phyloP scores from a whole-genome alignment of 1,284 basidiomycete species.

The Microbotryum silenes-acaulis region DNA sequence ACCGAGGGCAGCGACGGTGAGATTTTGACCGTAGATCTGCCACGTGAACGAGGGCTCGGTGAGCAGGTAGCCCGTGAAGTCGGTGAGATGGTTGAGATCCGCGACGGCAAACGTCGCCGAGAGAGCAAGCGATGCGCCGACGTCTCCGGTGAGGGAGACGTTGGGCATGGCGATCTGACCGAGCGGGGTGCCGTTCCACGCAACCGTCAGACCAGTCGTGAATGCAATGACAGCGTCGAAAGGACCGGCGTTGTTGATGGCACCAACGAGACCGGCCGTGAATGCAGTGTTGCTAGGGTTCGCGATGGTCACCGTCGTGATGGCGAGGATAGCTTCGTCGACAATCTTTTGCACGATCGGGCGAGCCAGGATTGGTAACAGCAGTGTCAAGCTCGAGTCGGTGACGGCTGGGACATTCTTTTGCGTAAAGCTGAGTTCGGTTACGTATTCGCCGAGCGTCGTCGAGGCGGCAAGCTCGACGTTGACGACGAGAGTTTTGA shows the following conservation, averaged over 20 bases:
- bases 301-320: slow-evolving; percentile 55
- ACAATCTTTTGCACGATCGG: slow-evolving; percentile 76
- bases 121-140: slow-evolving; percentile 56
- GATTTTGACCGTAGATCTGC: slow-evolving; percentile 60
- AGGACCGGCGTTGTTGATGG: slow-evolving; percentile 64
- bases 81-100: slow-evolving; percentile 54
- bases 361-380: slow-evolving; percentile 62
- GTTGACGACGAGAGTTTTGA: slow-evolving; percentile 57
- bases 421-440: slow-evolving; percentile 58
- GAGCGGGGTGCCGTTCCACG: slow-evolving; percentile 55
- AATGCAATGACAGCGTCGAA: slow-evolving; percentile 67
- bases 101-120: slow-evolving; percentile 56
- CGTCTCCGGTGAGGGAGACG: slow-evolving; percentile 46
- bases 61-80: slow-evolving; percentile 60
- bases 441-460: slow-evolving; percentile 59
- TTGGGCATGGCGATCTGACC: slow-evolving; percentile 60
- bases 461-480: slow-evolving; percentile 54
- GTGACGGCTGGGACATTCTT: slow-evolving; percentile 37
- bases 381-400: slow-evolving; percentile 38
- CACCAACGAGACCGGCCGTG: slow-evolving; percentile 46
- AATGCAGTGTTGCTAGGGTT: slow-evolving; percentile 41
- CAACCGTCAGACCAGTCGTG: slow-evolving; percentile 55
- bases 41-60: slow-evolving; percentile 64
- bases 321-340: slow-evolving; percentile 51
- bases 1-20: slow-evolving; percentile 49